Percentiles rank a stretch among this genome's conserved stretches.
phyloP scores from a whole-genome alignment of 1,139 yeast genomes.

The Candida tunisiensis region DNA sequence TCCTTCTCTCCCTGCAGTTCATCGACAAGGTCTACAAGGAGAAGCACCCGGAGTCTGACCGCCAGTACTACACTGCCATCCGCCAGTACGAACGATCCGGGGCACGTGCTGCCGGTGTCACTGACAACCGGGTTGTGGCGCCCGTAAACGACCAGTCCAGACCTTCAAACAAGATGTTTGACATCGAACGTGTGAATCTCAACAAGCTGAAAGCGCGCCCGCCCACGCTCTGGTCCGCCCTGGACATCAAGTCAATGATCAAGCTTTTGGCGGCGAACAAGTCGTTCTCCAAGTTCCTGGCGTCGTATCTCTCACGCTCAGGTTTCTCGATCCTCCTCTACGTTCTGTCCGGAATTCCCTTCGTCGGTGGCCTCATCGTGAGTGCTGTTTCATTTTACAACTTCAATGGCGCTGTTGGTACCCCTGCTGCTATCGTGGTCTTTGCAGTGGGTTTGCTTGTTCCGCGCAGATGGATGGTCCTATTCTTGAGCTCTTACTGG shows the following conservation, averaged over 20 bases:
- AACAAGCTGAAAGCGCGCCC: no score
- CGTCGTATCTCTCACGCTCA: constrained; percentile 7
- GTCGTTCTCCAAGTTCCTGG: neutral
- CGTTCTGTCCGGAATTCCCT: constrained; percentile 20
- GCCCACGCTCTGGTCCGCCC: no score
- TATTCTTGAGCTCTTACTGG: constrained; percentile 28
- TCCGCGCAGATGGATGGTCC: constrained; percentile 22
- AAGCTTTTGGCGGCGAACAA: no score
- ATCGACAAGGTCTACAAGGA: constrained; percentile 23
- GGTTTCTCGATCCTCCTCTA: constrained; percentile 12
- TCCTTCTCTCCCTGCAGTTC: constrained; percentile 25
- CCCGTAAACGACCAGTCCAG: neutral
- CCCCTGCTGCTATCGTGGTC: constrained; percentile 25
- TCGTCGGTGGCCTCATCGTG: constrained; percentile 25
- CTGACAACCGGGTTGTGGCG: neutral
- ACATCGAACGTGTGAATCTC: no score
- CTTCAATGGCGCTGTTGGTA: constrained; percentile 30
- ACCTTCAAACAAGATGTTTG: no score
- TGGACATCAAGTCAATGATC: no score
- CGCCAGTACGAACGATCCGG: constrained; percentile 4
- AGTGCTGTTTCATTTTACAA: constrained; percentile 28
- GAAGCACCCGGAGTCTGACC: constrained; percentile 21
- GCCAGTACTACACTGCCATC: constrained; percentile 10
- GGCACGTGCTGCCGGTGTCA: no score
- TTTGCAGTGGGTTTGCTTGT: constrained; percentile 20